phyloP scores from a whole-genome alignment of 768 basidiomycete genomes.

The Strobilomyces echinocephalus region DNA sequence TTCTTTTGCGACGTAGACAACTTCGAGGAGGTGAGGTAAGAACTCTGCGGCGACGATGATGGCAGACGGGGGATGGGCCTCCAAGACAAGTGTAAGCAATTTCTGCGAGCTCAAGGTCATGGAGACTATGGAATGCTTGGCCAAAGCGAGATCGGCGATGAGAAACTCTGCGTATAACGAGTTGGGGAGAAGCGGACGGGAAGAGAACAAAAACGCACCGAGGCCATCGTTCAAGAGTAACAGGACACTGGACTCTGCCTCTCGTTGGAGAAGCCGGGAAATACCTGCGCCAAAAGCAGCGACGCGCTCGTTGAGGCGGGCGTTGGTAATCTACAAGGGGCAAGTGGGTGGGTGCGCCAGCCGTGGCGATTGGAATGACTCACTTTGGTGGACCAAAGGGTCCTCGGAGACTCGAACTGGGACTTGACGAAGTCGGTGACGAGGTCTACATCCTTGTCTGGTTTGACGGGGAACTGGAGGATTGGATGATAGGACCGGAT shows the following conservation, averaged over 20 bases:
- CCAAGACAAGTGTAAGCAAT: slow-evolving; percentile 61
- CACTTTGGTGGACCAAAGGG: slow-evolving; percentile 78
- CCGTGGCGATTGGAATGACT: slow-evolving; percentile 6
- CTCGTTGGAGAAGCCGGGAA: slow-evolving; percentile 42
- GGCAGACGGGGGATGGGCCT: slow-evolving; percentile 62
- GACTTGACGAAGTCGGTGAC: slow-evolving; percentile 63
- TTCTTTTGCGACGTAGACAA: slow-evolving; percentile 58
- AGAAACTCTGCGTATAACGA: slow-evolving; percentile 55
- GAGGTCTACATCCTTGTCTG: slow-evolving; percentile 65
- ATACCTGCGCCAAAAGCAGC: slow-evolving; percentile 72
- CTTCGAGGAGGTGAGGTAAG: slow-evolving; percentile 65
- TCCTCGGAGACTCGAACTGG: slow-evolving; percentile 62
- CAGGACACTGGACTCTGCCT: slow-evolving; percentile 60
- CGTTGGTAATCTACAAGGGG: slow-evolving; percentile 64
- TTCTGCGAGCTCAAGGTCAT: slow-evolving; percentile 57
- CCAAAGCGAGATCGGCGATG: slow-evolving; percentile 74
- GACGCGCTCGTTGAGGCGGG: slow-evolving; percentile 63
- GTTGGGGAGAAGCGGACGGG: background rate
- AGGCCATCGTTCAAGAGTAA: slow-evolving; percentile 75
- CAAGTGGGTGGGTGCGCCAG: background rate
- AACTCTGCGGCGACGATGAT: slow-evolving; percentile 69
- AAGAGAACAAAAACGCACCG: slow-evolving; percentile 40
- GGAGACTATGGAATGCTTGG: slow-evolving; percentile 62
- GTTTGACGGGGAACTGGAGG: slow-evolving; percentile 65
- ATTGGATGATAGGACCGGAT: background rate